These are phyloP conservation scores for Chamaecrista fasciculata DNA, from an alignment of 306 rosid genomes.

Conservation along the genomic window DNA sequence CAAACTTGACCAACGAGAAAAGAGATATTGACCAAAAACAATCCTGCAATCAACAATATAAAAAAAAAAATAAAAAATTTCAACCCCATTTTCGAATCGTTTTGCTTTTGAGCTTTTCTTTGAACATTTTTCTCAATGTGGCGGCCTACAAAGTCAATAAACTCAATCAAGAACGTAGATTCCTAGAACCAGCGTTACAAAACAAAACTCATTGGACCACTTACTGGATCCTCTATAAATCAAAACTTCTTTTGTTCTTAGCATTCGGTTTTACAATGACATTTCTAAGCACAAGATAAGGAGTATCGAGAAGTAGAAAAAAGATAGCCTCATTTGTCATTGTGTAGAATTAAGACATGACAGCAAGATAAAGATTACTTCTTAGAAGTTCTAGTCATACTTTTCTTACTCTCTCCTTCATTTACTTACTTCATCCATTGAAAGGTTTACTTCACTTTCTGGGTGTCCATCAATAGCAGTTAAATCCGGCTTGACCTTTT, in stretches of 20 bases:
- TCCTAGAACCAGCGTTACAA: slow-evolving; percentile 14
- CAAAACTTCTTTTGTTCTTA: not conserved
- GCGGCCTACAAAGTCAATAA: not conserved
- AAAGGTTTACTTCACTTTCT: slow-evolving; percentile 14
- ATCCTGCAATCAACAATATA: not conserved
- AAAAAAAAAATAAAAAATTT: too few species aligned
- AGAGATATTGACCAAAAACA: not conserved
- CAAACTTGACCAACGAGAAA: not conserved
- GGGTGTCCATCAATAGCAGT: slow-evolving; percentile 23
- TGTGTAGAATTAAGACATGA: not conserved
- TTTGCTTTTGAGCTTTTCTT: not conserved
- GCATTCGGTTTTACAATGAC: not conserved
- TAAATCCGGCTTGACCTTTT: slow-evolving; percentile 20
- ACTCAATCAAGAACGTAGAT: slow-evolving; percentile 1
- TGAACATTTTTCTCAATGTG: not conserved
- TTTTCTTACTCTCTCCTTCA: slow-evolving; percentile 6
- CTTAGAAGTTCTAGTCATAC: slow-evolving; percentile 13
- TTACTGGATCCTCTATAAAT: slow-evolving; percentile 2
- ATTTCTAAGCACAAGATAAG: slow-evolving; percentile 7
- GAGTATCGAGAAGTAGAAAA: slow-evolving; percentile 1
- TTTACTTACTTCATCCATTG: slow-evolving; percentile 8
- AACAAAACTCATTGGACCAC: slow-evolving; percentile 1
- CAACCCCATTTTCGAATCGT: slow-evolving; percentile 9
- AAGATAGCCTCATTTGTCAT: slow-evolving; percentile 4
- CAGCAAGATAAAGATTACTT: not conserved